Conservation (phyloP, 495 filamentous ascomycete genomes). For the Aspergillus panamensis region DNA sequence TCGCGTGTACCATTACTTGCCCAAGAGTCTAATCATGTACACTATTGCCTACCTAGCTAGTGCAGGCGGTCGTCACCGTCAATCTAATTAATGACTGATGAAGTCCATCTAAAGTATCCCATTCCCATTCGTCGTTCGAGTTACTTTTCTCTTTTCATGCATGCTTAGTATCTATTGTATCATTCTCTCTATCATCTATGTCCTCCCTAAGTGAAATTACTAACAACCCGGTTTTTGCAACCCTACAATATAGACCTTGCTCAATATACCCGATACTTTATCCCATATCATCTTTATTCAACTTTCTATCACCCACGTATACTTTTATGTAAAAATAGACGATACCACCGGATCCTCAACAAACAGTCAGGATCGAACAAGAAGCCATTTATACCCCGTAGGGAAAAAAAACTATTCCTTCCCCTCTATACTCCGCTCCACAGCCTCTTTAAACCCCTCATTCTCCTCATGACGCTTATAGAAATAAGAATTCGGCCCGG, state of each 20-base stretch:
- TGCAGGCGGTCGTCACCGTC: neutral
- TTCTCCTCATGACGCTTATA: conserved; percentile 60
- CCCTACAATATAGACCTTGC: too few species aligned
- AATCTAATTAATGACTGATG: neutral
- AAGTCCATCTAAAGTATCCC: too few species aligned
- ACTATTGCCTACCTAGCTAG: neutral
- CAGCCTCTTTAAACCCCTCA: conserved; percentile 46
- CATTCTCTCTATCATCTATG: too few species aligned
- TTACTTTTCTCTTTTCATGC: too few species aligned
- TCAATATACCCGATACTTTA: too few species aligned
- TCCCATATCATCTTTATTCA: too few species aligned
- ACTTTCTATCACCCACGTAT: too few species aligned
- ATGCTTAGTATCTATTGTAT: too few species aligned
- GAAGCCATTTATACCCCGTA: neutral
- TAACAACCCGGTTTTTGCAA: too few species aligned
- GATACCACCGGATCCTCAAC: neutral
- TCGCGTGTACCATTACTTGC: neutral
- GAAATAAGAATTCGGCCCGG: conserved; percentile 54
- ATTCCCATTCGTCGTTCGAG: too few species aligned
- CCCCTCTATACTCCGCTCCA: conserved; percentile 18
- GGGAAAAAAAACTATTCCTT: neutral
- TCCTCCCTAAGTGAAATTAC: too few species aligned
- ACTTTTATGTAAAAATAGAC: neutral
- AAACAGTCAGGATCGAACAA: neutral
- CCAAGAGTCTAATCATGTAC: neutral